A percentile compares a stretch with the other conserved stretches of the same genome.
phyloP scores from a whole-genome alignment of 495 filamentous ascomycete species.

The Tuber calosporum region DNA sequence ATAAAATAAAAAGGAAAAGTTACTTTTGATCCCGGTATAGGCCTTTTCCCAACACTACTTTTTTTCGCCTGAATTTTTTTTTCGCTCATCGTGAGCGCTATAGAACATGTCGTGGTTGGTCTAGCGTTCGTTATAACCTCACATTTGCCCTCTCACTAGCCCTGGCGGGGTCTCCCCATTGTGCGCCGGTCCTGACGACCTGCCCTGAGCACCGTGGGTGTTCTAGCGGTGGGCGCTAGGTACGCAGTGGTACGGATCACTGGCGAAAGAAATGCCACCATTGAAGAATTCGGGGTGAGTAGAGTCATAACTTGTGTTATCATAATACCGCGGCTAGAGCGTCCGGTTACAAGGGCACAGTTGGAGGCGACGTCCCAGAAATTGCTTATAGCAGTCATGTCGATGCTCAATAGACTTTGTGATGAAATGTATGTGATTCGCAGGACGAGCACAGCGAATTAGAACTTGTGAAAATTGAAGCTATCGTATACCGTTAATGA shows the following conservation, averaged over 20 bases:
- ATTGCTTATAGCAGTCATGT: slow-evolving; percentile 34
- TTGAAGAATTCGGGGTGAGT: slow-evolving; percentile 52
- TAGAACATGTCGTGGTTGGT: slow-evolving; percentile 48
- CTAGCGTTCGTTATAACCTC: slow-evolving; percentile 53
- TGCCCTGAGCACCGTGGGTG: slow-evolving; percentile 48
- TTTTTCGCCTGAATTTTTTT: too few species aligned
- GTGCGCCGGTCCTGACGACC: slow-evolving; percentile 45
- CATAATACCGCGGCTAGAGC: slow-evolving; percentile 56
- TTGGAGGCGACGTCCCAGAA: slow-evolving; percentile 58
- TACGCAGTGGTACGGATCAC: slow-evolving; percentile 50
- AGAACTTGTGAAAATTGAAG: slow-evolving; percentile 44
- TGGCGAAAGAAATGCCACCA: slow-evolving; percentile 49
- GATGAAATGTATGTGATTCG: background rate
- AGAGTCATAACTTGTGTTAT: slow-evolving; percentile 48
- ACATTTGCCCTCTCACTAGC: slow-evolving; percentile 46
- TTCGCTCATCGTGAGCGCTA: too few species aligned
- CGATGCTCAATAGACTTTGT: too few species aligned
- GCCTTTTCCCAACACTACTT: too few species aligned
- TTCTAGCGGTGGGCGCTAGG: too few species aligned
- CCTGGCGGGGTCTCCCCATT: slow-evolving; percentile 49
- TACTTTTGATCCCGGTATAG: too few species aligned
- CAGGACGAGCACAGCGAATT: background rate
- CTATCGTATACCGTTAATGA: slow-evolving; percentile 56
- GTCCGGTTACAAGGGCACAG: slow-evolving; percentile 51
- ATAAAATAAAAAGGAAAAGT: too few species aligned